Base-by-base conservation (phyloP, 768 basidiomycete species). In the Tylopilus balloui region DNA sequence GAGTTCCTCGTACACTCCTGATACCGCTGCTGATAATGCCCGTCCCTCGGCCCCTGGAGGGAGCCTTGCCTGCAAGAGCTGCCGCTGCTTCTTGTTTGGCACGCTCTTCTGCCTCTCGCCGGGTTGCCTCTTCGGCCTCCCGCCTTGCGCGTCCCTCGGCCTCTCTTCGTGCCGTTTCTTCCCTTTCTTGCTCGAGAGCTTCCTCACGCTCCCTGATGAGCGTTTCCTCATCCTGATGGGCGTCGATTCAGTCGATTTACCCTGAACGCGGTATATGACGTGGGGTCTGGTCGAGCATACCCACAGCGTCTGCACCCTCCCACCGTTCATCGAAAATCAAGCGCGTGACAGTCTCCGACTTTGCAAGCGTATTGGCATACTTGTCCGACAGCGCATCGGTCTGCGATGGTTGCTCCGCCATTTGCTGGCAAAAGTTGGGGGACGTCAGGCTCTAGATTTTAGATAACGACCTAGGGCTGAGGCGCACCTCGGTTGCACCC, bases 321-420 rank as follows among this genome's bases (percentile, higher is more conserved):
- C 86, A 91, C 50, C 78, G 70, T 52, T 88, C 84, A 61, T 91
- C 88, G 52, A 89, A 81, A 15, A 91, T 79, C 49, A 90, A 66
- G 25, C 78, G 77, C 3, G 86, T 71, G 52, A 79, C 75, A 14
- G 79, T 76, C 64, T 89, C 88, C 2, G 87, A 86, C 62, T 79
- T 82, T 6, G 79, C 77, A 17, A 91, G 70, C 40, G 88, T 79
- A 35, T 68, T 70, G 36, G 86, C 78, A 61, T 91, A 91, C 74
- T 81, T 86, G 66, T 87, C 82, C 50, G 91, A 69, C 48, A 91
- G 69, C 1, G 77, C 78, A 58, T 90, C 81, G 0, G 88, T 90
- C 54, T 89, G 79, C 40, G 75, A 76, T 28, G 91, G 64, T 54
- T 88, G 87, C 25, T 64, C 66, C 10, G 83, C 81, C 32, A 88